Percentiles rank a stretch among this genome's conserved stretches.
Evolutionary conservation across 192 early-diverging fungal genomes (phyloP).

Genomic region (Jimgerdemannia flammicorona): DNA sequence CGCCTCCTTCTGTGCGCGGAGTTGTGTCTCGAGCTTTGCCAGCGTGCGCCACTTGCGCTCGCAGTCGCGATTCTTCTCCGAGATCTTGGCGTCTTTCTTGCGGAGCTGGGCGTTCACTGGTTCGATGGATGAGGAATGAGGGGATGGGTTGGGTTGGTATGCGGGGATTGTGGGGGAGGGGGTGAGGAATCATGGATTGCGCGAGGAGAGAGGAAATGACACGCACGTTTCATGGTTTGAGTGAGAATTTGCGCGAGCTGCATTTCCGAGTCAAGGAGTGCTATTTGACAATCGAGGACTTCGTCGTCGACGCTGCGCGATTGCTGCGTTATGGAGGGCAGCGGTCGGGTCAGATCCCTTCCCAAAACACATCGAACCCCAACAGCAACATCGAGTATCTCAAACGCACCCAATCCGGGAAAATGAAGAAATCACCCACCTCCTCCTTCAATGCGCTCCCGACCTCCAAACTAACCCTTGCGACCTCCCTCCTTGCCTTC

Average conservation of each 20-base stretch:
- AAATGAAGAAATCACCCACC: neutral
- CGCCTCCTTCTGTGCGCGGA: neutral
- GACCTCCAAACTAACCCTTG: neutral
- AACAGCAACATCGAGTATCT: too few relatives aligned
- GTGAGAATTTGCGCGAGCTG: neutral
- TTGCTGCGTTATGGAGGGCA: neutral
- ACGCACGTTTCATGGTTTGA: neutral
- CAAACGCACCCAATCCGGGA: too few relatives aligned
- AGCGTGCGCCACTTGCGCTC: neutral
- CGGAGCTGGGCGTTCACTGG: neutral
- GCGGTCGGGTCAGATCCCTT: neutral
- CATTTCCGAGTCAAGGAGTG: neutral
- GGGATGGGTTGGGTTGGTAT: too few relatives aligned
- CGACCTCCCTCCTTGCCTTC: neutral
- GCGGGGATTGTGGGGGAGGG: too few relatives aligned
- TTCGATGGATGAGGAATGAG: neutral
- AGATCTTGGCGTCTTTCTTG: neutral
- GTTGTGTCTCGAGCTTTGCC: neutral
- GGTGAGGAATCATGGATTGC: too few relatives aligned
- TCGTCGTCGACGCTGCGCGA: neutral
- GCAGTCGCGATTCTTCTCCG: neutral
- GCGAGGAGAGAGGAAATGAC: neutral
- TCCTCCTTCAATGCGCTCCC: neutral
- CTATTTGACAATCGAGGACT: neutral
- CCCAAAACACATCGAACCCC: too few relatives aligned